phyloP scores from a whole-genome alignment of 2,329 filamentous ascomycete genomes.

The Camptophora hylomeconis region DNA sequence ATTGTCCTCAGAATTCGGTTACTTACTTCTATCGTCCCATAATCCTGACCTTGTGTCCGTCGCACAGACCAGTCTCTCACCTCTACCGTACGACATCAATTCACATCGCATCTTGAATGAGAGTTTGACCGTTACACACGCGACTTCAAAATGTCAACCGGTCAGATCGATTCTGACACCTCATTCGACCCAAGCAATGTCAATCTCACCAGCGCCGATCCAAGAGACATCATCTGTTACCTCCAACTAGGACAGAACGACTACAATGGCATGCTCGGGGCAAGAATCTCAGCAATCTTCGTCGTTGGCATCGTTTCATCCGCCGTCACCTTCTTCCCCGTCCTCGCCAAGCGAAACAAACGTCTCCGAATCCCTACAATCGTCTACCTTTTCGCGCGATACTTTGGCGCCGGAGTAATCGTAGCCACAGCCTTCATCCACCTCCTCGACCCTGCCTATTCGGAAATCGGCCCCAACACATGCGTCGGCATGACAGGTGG shows the following conservation, averaged over 20 bases:
- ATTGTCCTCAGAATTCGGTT: too few species aligned
- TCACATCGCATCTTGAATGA: too few species aligned
- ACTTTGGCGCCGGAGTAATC: constrained; percentile 36
- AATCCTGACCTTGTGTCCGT: too few species aligned
- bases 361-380: constrained; percentile 28
- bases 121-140: too few species aligned
- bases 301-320: constrained; percentile 32
- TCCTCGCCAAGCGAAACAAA: constrained; percentile 29
- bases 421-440: constrained; percentile 36
- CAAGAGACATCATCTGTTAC: constrained; percentile 37
- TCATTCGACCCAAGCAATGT: constrained; percentile 32
- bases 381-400: constrained; percentile 34
- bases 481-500: constrained; percentile 42
- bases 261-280: constrained; percentile 38
- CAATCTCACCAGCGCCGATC: constrained; percentile 31
- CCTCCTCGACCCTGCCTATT: constrained; percentile 33
- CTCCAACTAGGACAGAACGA: constrained; percentile 34
- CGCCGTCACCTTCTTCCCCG: constrained; percentile 32
- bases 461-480: constrained; percentile 31
- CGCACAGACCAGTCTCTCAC: too few species aligned
- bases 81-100: too few species aligned
- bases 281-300: constrained; percentile 31
- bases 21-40: too few species aligned
- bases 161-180: too few species aligned
- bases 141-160: constrained; percentile 1